Evolutionary conservation across 768 basidiomycete genomes (phyloP).

Genomic region (Calocybe gangraenosa): DNA sequence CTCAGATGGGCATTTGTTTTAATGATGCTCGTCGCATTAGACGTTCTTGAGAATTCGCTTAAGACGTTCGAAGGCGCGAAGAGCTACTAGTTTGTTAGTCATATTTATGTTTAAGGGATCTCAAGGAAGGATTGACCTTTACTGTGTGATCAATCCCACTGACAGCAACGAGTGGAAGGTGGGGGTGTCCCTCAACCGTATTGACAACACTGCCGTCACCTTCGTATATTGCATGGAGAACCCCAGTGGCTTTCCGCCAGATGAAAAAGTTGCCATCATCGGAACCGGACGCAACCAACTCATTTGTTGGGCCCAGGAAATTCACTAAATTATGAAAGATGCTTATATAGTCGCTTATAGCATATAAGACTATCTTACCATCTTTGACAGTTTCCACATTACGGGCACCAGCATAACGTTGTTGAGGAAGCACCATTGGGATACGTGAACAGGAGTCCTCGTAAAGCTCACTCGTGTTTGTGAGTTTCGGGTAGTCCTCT

Average conservation of each 20-base stretch:
- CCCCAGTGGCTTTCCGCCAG: constrained; percentile 69
- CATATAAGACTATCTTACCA: constrained; percentile 40
- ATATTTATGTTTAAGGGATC: constrained; percentile 1
- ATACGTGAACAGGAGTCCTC: constrained; percentile 29
- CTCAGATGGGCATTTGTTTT: constrained; percentile 43
- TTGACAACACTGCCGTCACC: constrained; percentile 83
- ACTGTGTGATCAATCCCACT: constrained; percentile 85
- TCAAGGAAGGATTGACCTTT: constrained; percentile 48
- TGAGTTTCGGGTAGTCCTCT: constrained; percentile 20
- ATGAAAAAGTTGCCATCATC: constrained; percentile 88
- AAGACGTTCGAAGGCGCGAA: constrained; percentile 53
- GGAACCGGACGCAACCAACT: constrained; percentile 78
- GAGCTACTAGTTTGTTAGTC: constrained; percentile 35
- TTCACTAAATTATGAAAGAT: constrained; percentile 49
- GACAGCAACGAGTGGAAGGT: constrained; percentile 76
- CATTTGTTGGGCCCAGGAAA: constrained; percentile 75
- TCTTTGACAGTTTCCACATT: constrained; percentile 88
- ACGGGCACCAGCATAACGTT: constrained; percentile 61
- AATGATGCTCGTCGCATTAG: constrained; percentile 51
- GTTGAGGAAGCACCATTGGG: constrained; percentile 59
- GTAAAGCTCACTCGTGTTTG: constrained; percentile 21
- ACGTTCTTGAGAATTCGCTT: constrained; percentile 52
- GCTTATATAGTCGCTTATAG: not conserved
- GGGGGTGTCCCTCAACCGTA: constrained; percentile 80
- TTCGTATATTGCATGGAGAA: constrained; percentile 73